phyloP scores from a whole-genome alignment of 306 rosid genomes.

The Rubus parviflorus region DNA sequence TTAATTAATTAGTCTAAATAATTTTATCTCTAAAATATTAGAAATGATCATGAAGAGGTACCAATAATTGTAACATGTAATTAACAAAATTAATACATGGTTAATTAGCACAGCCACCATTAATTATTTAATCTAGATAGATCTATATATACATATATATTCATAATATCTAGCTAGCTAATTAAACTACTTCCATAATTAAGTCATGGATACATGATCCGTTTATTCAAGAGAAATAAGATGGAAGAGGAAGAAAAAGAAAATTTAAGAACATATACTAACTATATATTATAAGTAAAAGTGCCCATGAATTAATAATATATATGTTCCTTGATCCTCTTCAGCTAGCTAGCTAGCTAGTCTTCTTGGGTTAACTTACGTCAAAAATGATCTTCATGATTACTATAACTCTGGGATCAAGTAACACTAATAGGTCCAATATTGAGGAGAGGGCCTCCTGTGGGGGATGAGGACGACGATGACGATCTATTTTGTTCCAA shows the following conservation, averaged over 20 bases:
- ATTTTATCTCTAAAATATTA: no score
- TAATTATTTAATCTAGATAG: not conserved
- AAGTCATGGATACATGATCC: not conserved
- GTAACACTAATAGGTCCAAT: slow-evolving; percentile 59
- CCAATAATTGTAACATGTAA: not conserved
- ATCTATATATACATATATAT: no score
- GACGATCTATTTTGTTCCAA: slow-evolving; percentile 44
- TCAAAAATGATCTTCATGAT: not conserved
- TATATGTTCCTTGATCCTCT: slow-evolving; percentile 2
- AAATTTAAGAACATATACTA: not conserved
- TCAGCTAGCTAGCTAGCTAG: not conserved
- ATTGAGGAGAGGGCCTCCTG: slow-evolving; percentile 29
- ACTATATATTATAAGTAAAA: not conserved
- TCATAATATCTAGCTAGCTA: not conserved
- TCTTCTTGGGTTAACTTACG: not conserved
- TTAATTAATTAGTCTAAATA: no score
- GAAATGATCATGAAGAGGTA: not conserved
- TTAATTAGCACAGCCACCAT: not conserved
- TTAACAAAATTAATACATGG: not conserved
- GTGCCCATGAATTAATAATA: not conserved
- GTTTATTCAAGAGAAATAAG: not conserved
- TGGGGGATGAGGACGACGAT: slow-evolving; percentile 16
- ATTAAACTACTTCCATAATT: not conserved
- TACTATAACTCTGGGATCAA: slow-evolving; percentile 7
- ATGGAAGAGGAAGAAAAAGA: not conserved